Conservation (phyloP, 192 early-diverging fungal species). For the Podila clonocystis region DNA sequence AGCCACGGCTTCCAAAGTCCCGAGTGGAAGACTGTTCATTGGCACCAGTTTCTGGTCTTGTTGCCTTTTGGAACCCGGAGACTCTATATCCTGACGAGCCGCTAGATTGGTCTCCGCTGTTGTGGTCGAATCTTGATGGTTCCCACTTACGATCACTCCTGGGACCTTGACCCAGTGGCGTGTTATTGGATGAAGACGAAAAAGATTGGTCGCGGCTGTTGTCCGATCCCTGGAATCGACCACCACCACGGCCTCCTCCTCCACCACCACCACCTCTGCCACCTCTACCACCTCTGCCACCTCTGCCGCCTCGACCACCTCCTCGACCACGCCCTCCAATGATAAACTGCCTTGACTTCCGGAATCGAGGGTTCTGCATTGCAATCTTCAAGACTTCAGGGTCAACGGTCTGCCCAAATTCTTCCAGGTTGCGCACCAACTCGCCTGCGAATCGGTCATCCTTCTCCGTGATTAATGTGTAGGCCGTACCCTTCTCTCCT, state of each 20-base stretch:
- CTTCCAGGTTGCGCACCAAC: conserved; percentile 69
- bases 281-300: conserved; percentile 55
- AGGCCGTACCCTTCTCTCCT: conserved; percentile 74
- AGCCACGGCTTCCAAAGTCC: background rate
- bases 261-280: conserved; percentile 45
- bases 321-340: conserved; percentile 41
- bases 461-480: conserved; percentile 68
- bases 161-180: conserved; percentile 23
- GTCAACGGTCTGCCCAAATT: conserved; percentile 60
- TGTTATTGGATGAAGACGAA: conserved; percentile 26
- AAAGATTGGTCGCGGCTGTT: conserved; percentile 2
- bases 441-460: conserved; percentile 74
- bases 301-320: conserved; percentile 57
- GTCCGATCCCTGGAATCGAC: conserved; percentile 20
- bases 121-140: background rate
- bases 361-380: conserved; percentile 73
- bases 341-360: conserved; percentile 55
- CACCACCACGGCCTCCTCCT: conserved; percentile 52
- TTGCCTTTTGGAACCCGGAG: conserved; percentile 45
- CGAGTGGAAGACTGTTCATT: background rate
- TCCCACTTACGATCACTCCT: conserved; percentile 3
- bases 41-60: conserved; percentile 37
- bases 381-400: conserved; percentile 52
- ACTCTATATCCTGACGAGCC: conserved; percentile 24
- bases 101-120: background rate